Base-by-base conservation (phyloP, 2,329 filamentous ascomycete species). In the Pyrenophora tritici-repentis region DNA sequence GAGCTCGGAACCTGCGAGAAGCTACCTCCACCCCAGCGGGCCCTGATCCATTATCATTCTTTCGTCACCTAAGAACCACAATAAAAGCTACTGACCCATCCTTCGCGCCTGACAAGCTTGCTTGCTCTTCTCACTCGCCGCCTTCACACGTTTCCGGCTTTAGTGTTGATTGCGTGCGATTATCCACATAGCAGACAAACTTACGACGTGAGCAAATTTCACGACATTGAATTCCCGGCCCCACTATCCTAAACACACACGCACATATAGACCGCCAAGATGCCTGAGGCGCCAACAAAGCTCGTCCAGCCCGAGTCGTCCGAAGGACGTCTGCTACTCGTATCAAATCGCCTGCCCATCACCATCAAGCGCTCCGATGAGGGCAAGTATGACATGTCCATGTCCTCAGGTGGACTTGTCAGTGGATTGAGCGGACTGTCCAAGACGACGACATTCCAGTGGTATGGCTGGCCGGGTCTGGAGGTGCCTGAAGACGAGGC, bases 401-500 rank as follows among this genome's bases (percentile, higher is more conserved):
- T 97, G 90, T 97, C 93, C 39, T 97, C 94, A 2, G 94, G 94
- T 50, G 94, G 94, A 34, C 84, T 99, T 34, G 94, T 97, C 67
- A 96, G 91, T 42, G 94, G 94, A 16, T 81, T 99, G 55, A 96
- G 90, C 62, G 94, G 94, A 20, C 79, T 97, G 51, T 88, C 90
- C 66, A 97, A 97, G 77, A 89, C 90, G 26, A 96, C 91, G 20
- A 93, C 87, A 62, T 97, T 97, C 76, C 90, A 94, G 75, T 99
- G 94, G 94, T 97, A 97, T 76, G 94, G 94, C 62, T 97, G 94
- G 93, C 92, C 94, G 1, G 94, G 94, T 32, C 78, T 96, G 41
- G 91, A 97, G 74, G 86, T 97, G 4, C 93, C 93, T 33, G 90
- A 95, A 58, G 83, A 86, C 47, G 93, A 97, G 74, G 83, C 90